Evolutionary conservation across 257 asterid genomes (phyloP).

Genomic region (Plantago ovata): DNA sequence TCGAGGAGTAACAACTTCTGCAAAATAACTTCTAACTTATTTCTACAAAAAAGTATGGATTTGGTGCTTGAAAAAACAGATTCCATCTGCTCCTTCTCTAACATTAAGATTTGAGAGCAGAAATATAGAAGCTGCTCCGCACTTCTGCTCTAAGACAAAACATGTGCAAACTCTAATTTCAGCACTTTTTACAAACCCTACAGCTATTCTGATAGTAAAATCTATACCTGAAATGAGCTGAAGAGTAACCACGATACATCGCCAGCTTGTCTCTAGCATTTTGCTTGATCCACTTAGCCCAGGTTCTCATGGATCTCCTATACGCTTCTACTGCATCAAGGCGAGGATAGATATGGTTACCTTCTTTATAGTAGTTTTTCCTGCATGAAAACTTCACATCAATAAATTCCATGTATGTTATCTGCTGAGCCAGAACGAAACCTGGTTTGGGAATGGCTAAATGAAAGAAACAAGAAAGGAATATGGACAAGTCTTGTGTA

Average conservation of each 20-base stretch:
- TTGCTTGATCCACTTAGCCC: conserved; percentile 78
- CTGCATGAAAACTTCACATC: conserved; percentile 35
- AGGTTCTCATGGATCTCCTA: conserved; percentile 75
- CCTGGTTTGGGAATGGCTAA: conserved; percentile 6
- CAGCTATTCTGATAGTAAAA: too few species aligned
- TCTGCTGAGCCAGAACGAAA: background rate
- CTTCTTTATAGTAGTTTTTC: conserved; percentile 86
- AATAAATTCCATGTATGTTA: conserved; percentile 18
- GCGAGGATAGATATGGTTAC: conserved; percentile 56
- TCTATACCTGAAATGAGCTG: conserved; percentile 91
- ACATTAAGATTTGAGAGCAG: too few species aligned
- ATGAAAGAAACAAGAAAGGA: conserved; percentile 13
- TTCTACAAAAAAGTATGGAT: background rate
- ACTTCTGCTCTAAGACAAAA: too few species aligned
- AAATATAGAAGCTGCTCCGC: too few species aligned
- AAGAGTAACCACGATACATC: conserved; percentile 89
- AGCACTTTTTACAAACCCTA: too few species aligned
- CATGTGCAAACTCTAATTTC: too few species aligned
- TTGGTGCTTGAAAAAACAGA: background rate
- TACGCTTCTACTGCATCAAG: conserved; percentile 91
- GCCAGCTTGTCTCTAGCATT: conserved; percentile 48
- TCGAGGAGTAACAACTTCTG: background rate
- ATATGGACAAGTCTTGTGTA: conserved; percentile 18
- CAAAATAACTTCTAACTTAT: background rate
- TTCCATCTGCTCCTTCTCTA: background rate